Conservation (phyloP, 345 rosid species). For the Rhizophora mangle region DNA sequence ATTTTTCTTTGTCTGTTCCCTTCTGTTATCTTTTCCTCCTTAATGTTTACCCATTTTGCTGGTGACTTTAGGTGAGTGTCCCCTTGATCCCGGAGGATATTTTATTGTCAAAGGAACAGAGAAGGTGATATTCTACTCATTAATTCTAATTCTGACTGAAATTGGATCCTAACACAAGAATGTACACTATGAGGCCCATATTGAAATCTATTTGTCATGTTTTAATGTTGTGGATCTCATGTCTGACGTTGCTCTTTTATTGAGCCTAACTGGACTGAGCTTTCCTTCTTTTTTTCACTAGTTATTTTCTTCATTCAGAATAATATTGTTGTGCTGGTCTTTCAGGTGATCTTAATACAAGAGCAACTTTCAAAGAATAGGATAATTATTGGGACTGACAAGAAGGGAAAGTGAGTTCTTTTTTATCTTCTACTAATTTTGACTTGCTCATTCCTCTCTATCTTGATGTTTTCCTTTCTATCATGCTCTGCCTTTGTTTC, state of each 20-base stretch:
- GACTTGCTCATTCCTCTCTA: neutral
- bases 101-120: slow-evolving; percentile 85
- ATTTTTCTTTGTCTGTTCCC: neutral
- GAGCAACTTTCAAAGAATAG: slow-evolving; percentile 96
- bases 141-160: neutral
- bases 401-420: slow-evolving; percentile 86
- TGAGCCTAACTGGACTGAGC: neutral
- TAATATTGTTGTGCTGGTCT: slow-evolving; percentile 2
- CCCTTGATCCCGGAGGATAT: slow-evolving; percentile 96
- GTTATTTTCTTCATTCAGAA: neutral
- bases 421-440: neutral
- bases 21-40: neutral
- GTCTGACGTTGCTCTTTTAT: neutral
- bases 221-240: neutral
- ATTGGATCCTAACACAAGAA: neutral
- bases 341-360: slow-evolving; percentile 88
- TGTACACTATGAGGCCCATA: neutral
- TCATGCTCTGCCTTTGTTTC: neutral
- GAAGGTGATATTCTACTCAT: slow-evolving; percentile 47
- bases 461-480: neutral
- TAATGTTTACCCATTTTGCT: slow-evolving; percentile 1
- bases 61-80: slow-evolving; percentile 78
- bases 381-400: slow-evolving; percentile 84
- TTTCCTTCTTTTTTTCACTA: neutral
- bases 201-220: neutral